Percentiles rank a stretch among this genome's conserved stretches.
Evolutionary conservation across 805 yeast species (phyloP).

Genomic region (Candida wancherniae): DNA sequence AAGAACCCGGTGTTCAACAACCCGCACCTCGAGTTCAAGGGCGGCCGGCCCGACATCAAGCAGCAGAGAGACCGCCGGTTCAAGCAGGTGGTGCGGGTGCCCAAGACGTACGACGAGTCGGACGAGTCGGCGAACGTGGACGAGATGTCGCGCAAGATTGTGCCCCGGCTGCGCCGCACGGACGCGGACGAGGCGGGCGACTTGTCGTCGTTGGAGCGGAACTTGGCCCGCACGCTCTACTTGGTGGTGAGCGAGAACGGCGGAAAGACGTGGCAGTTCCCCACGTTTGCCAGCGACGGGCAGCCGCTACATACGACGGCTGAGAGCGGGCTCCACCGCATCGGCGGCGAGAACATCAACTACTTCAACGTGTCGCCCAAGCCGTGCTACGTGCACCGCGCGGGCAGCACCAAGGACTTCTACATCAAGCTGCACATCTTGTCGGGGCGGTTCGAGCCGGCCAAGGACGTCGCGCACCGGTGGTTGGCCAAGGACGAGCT

Average conservation of each 20-base stretch:
- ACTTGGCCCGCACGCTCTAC: slow-evolving; percentile 74
- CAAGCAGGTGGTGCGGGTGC: slow-evolving; percentile 75
- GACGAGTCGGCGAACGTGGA: slow-evolving; percentile 26
- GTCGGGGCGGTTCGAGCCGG: slow-evolving; percentile 66
- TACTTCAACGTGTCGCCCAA: slow-evolving; percentile 89
- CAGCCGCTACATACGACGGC: slow-evolving; percentile 66
- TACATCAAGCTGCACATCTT: slow-evolving; percentile 82
- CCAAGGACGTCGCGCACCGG: slow-evolving; percentile 47
- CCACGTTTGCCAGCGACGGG: slow-evolving; percentile 52
- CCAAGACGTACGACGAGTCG: slow-evolving; percentile 49
- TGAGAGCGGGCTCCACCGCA: slow-evolving; percentile 59
- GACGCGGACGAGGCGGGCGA: slow-evolving; percentile 69
- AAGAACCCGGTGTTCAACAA: slow-evolving; percentile 67
- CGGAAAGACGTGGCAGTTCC: slow-evolving; percentile 63
- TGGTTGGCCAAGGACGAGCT: slow-evolving; percentile 89
- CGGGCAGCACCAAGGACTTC: slow-evolving; percentile 46
- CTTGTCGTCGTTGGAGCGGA: slow-evolving; percentile 67
- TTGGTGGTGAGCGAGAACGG: slow-evolving; percentile 51
- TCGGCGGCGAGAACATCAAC: slow-evolving; percentile 75
- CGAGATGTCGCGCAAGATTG: slow-evolving; percentile 63
- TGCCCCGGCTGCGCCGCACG: slow-evolving; percentile 67
- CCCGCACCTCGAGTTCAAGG: slow-evolving; percentile 72
- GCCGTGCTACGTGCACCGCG: slow-evolving; percentile 58
- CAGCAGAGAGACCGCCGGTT: slow-evolving; percentile 84
- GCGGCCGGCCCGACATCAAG: slow-evolving; percentile 80